Base-by-base conservation (phyloP, 768 basidiomycete species). In the Sporobolomyces phaffii region DNA sequence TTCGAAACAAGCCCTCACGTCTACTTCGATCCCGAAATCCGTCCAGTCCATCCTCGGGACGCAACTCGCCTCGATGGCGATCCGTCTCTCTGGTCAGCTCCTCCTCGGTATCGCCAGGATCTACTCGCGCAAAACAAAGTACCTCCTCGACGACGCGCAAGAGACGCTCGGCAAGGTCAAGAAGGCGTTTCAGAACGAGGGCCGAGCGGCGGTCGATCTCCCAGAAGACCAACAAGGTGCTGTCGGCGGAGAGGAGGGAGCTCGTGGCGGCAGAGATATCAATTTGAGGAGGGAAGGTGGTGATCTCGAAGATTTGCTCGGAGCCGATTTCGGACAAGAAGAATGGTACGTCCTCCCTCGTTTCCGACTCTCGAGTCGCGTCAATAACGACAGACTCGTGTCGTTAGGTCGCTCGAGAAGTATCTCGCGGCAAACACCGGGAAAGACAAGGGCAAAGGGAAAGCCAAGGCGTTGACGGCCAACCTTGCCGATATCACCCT, bases 71-170 rank as follows among this genome's bases (percentile, higher is more conserved):
- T 79, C 80, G 50, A 93, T 97, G 86, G 92, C 94, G 4, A 86
- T 98, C 31, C 87, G 96, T 53, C 81, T 98, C n/a, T 96, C 91
- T 48, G 96, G 96, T 8, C 96, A 98, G 73, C 82, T 99, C 51
- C 84, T 99, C 60, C 84, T 99, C 47, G 96, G 96, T 73, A 94
- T 99, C 50, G 91, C 94, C 60, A 84, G 96, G 62, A 98, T 99
- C 75, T 99, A 99, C 78, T 92, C 91, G 75, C 83, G 94, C 48
- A 99, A 99, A 77, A 92, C 93, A 22, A 96, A 97, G 76, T 99
- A 99, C 78, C 83, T 99, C 5, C 80, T 97, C 69, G 96, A 99
- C 75, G 96, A 99, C 76, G 97, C 94, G 76, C 96, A 96, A 47
- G 96, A 99, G 77, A 92, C 94, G 0, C 80, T 98, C 48, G 80